phyloP scores from a whole-genome alignment of 2,329 filamentous ascomycete species.

The Aquanectria penicillioides region DNA sequence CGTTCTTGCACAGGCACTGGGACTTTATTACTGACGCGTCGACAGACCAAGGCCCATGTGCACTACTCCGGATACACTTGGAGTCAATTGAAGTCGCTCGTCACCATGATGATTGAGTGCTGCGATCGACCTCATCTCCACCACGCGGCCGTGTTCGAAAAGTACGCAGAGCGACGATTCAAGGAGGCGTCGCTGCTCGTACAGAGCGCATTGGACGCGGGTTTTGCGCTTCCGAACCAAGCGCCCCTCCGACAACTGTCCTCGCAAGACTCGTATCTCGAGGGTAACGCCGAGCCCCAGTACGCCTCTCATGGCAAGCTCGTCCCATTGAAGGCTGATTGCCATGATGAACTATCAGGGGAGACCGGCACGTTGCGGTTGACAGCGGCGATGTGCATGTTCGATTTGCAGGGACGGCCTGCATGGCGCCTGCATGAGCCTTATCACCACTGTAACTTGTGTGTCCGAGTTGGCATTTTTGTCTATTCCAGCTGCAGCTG shows the following conservation, averaged over 20 bases:
- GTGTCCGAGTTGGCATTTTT: slow-evolving; percentile 15
- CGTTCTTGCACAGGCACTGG: too few species aligned
- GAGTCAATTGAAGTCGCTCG: slow-evolving; percentile 79
- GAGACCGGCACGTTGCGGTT: slow-evolving; percentile 15
- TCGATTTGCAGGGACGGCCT: slow-evolving; percentile 7
- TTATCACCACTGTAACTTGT: slow-evolving; percentile 19
- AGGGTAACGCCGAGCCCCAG: slow-evolving; percentile 40
- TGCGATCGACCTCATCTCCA: slow-evolving; percentile 84
- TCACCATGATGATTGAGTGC: slow-evolving; percentile 85
- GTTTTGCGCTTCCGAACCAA: slow-evolving; percentile 61
- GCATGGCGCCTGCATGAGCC: slow-evolving; percentile 22
- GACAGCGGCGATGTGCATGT: slow-evolving; percentile 6
- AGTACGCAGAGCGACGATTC: slow-evolving; percentile 89
- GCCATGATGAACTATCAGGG: neutral
- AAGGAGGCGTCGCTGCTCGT: slow-evolving; percentile 86
- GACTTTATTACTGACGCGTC: slow-evolving; percentile 46
- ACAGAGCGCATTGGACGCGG: slow-evolving; percentile 74
- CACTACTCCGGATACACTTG: slow-evolving; percentile 96
- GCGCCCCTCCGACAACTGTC: slow-evolving; percentile 49
- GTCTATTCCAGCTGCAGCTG: slow-evolving; percentile 18
- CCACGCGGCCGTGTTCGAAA: slow-evolving; percentile 88
- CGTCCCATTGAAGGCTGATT: slow-evolving; percentile 46
- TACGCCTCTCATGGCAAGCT: slow-evolving; percentile 41
- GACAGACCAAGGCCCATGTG: slow-evolving; percentile 81
- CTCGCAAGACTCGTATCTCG: slow-evolving; percentile 29